Evolutionary conservation across 176 grass and related monocot genomes (phyloP).

Genomic region (Alopecurus myosuroides): DNA sequence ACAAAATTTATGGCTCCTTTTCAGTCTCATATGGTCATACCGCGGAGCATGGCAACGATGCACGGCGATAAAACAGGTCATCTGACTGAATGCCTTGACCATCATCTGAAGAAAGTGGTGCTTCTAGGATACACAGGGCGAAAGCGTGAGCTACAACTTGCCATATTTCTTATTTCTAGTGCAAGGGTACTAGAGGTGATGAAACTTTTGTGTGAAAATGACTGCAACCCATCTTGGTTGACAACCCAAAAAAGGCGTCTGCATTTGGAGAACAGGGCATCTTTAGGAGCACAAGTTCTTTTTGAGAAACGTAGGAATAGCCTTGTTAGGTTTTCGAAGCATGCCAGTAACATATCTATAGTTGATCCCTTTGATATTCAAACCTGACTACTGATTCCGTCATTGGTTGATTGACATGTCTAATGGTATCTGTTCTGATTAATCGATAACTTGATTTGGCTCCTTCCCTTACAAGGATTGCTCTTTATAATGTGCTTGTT

Average conservation of each 20-base stretch:
- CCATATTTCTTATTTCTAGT: constrained; percentile 19
- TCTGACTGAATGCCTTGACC: constrained; percentile 24
- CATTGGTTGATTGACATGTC: background rate
- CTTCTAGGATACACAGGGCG: constrained; percentile 27
- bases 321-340: background rate
- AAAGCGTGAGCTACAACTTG: constrained; percentile 25
- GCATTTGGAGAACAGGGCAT: constrained; percentile 3
- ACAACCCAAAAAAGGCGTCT: background rate
- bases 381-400: background rate
- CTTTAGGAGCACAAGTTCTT: constrained; percentile 20
- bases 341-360: constrained; percentile 34
- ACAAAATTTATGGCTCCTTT: background rate
- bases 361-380: constrained; percentile 31
- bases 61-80: background rate
- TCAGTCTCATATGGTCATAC: constrained; percentile 30
- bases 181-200: constrained; percentile 34
- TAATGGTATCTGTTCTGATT: background rate
- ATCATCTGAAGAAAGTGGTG: constrained; percentile 34
- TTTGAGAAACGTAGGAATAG: constrained; percentile 15
- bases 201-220: constrained; percentile 29
- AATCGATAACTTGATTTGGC: background rate
- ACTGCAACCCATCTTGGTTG: constrained; percentile 16
- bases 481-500: background rate
- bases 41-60: background rate
- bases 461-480: background rate